A percentile compares a stretch with the other conserved stretches of the same genome.
Evolutionary conservation across 768 basidiomycete genomes (phyloP).

Genomic region (Megacollybia marginata): DNA sequence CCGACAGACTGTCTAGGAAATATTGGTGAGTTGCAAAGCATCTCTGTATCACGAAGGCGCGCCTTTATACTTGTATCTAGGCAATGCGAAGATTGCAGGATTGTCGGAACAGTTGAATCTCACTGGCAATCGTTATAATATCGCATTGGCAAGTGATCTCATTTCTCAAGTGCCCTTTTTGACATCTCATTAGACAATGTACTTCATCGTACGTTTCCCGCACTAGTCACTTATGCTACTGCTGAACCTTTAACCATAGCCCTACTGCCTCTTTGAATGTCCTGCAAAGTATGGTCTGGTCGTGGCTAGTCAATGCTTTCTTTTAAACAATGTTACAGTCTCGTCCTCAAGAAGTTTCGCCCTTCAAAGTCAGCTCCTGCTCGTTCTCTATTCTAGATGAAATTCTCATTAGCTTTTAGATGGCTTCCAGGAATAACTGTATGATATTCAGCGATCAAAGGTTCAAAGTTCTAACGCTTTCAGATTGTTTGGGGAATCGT

Average conservation of each 20-base stretch:
- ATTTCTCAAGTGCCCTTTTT: not conserved
- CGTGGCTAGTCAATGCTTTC: not conserved
- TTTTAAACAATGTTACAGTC: not conserved
- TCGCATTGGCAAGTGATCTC: constrained; percentile 43
- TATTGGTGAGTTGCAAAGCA: constrained; percentile 32
- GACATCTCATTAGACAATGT: constrained; percentile 47
- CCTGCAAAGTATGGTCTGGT: constrained; percentile 52
- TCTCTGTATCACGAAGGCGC: not conserved
- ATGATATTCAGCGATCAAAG: constrained; percentile 7
- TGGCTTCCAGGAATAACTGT: constrained; percentile 67
- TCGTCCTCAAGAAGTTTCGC: constrained; percentile 51
- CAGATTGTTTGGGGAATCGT: constrained; percentile 60
- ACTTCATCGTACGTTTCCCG: constrained; percentile 47
- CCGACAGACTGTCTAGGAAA: constrained; percentile 31
- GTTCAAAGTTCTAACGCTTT: not conserved
- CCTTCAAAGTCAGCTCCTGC: constrained; percentile 47
- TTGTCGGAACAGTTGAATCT: constrained; percentile 48
- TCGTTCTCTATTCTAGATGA: too few species aligned
- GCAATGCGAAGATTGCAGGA: constrained; percentile 64
- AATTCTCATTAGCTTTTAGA: constrained; percentile 16
- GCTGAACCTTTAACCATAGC: constrained; percentile 22
- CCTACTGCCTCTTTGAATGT: constrained; percentile 59
- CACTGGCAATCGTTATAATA: constrained; percentile 54
- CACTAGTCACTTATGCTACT: not conserved
- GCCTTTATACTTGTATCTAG: constrained; percentile 18